Evolutionary conservation across 1,284 basidiomycete genomes (phyloP), one percentile per base, ranked within the genome.

Genomic region (Phellopilus nigrolimitatus): DNA sequence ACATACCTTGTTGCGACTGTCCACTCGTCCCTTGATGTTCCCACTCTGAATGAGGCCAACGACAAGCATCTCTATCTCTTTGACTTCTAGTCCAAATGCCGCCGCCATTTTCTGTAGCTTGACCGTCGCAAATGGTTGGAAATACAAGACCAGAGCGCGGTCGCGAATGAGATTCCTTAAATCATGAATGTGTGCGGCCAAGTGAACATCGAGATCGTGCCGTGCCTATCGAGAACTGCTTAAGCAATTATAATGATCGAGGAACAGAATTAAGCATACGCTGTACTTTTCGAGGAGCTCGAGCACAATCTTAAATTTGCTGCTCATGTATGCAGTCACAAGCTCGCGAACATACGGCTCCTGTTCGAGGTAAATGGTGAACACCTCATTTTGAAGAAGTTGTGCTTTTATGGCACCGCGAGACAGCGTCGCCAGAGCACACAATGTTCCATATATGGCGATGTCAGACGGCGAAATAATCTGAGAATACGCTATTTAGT

Each of bases 311-410:
- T 86, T 88, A 73, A 94, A 95, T 58, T 86, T 82, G 62, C 85
- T 91, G 53, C 74, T 72, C 73, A 89, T 82, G 67, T 91, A 95
- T 3, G 85, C 79, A 54, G 88, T 87, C 33, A 93, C 72, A 33
- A 95, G 76, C 52, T 93, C 91, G 27, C 89, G 79, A 38, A 91
- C 68, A 59, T 91, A 90, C 0, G 89, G 84, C 64, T 92, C 91
- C 59, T 88, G 82, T 60, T 95, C 92, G 46, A 94, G 80, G 63
- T 90, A 91, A 27, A 79, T 73, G 1, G 80, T 75, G 59, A 93
- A 88, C 3, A 73, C 72, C 2, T 82, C 70, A 60, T 84, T 90
- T 52, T 84, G 84, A 22, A 91, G 66, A 9, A 93, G 70, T 60
- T 79, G 76, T 0, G 75, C 61, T 59, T 84, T 84, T 66, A 94